Evolutionary conservation across 2,329 filamentous ascomycete genomes (phyloP), one percentile per base, ranked within the genome.

Genomic region (Pseudogymnoascus sp.): DNA sequence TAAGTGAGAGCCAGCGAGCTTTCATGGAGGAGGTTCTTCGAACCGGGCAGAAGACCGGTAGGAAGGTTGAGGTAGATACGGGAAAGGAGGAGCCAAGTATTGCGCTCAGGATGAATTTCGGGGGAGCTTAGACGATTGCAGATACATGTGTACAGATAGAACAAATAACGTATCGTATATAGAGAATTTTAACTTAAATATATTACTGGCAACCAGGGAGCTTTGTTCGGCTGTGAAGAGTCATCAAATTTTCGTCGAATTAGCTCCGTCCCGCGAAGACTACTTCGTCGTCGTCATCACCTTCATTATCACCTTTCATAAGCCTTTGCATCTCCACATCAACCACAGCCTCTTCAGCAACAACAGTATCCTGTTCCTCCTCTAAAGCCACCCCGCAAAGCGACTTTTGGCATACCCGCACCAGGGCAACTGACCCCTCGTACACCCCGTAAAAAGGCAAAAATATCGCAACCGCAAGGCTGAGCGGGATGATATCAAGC

Each of bases 91-190:
- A 84, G 74, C 94, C 94, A 10, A 94, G 80, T 66, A 99, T 99
- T 80, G 91, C 91, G 61, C 76, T 99, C 71, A 94, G 95, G 81
- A 95, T 97, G 90, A 82, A 96, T 74, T 97, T 99, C 81, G 85
- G 84, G 58, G 48, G 48, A 2, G 35, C 33, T 33, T 35, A 55
- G 12, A 55, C 25, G 48, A 35, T n/a, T 33, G 9, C 29, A 35
- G 48, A 55, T 55, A 33, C 48, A 55, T 3, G 15, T 55, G 48
- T 55, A 55, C n/a, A 51, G n/a, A 31, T 55, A 35, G 29, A 33
- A 55, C 35, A 55, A 48, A 29, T 12, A 48, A 48, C 44, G n/a
- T 31, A 33, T 55, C 27, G 48, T 55, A 55, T 31, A 55, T 55
- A 55, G 9, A 51, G 33, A 33, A 7, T 17, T 33, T 55, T 55